Conservation (phyloP, 2,329 filamentous ascomycete species). For the Tolypocladium guangdongense region DNA sequence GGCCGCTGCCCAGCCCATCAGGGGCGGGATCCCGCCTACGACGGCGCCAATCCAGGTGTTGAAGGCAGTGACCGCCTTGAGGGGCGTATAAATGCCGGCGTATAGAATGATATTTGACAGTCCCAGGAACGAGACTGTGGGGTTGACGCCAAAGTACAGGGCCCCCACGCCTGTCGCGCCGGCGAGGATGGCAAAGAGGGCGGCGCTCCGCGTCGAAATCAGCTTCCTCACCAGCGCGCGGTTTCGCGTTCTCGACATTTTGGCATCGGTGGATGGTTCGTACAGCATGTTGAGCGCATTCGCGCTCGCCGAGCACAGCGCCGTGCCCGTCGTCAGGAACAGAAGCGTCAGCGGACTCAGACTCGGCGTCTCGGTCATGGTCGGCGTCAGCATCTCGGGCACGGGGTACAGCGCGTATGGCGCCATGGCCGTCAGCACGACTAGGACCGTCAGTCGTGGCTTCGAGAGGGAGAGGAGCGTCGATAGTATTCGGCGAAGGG, state of each 20-base stretch:
- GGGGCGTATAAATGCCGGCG: constrained; percentile 81
- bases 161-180: constrained; percentile 58
- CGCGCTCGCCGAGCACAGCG: constrained; percentile 79
- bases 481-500: constrained; percentile 56
- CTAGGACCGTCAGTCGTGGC: constrained; percentile 80
- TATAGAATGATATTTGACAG: constrained; percentile 80
- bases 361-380: constrained; percentile 58
- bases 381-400: constrained; percentile 67
- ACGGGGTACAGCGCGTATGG: constrained; percentile 91
- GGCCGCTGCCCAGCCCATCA: constrained; percentile 97
- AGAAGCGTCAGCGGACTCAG: constrained; percentile 83
- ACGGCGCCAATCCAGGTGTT: constrained; percentile 96
- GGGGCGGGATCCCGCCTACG: constrained; percentile 83
- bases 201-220: constrained; percentile 58
- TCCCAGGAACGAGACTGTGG: constrained; percentile 80
- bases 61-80: constrained; percentile 75
- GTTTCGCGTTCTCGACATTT: constrained; percentile 90
- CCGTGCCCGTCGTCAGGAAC: constrained; percentile 83
- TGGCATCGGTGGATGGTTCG: constrained; percentile 78
- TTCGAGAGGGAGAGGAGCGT: constrained; percentile 90
- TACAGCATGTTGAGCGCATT: constrained; percentile 98
- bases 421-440: constrained; percentile 82
- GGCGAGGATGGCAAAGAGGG: constrained; percentile 67
- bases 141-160: constrained; percentile 85
- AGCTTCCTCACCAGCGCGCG: constrained; percentile 77